Evolutionary conservation across 2,329 filamentous ascomycete genomes (phyloP), one percentile per base, ranked within the genome.

Genomic region (Parastagonospora avenae): DNA sequence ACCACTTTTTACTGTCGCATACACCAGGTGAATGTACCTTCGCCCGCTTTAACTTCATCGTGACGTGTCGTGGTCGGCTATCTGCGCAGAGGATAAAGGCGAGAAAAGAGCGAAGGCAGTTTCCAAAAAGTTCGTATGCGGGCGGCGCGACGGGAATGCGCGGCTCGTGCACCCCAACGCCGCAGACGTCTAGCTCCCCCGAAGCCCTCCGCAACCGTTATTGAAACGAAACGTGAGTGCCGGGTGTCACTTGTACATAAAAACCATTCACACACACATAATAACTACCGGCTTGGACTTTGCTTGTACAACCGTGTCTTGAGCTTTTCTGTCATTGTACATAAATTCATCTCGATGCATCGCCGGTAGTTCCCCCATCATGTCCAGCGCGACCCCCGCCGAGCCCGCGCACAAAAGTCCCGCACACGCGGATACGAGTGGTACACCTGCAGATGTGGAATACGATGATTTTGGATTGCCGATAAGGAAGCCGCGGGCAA

Each of bases 391-490:
- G 52, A 64, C 50, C 60, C 63, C 63, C 58, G 57, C 67, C 52
- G 63, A 63, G 38, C 52, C 65, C 60, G 57, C 63, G 59, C 64
- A 57, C 39, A 62, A 63, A 51, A 54, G 31, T 31, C 45, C 57
- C 32, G 52, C 60, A 42, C 50, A 19, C 38, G 48, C 55, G 31
- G 51, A 50, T 27, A 30, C 47, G 39, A 54, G 55, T 46, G 54
- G 40, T 19, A 47, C 51, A 14, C 32, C 48, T 11, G 29, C 54
- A 9, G 64, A 59, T 12, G 60, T 71, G 42, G 84, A 87, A 64
- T 75, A 85, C 52, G 88, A 91, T 70, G 88, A 91, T 59, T 91
- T 90, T 69, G 88, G 88, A 43, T 75, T 91, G 57, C 87, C 87
- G 14, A 81, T 88, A 55, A 80, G 78, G 68, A 82, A 79, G 62